A percentile compares a stretch with the other conserved stretches of the same genome.
phyloP scores from a whole-genome alignment of 345 rosid species.

The Gossypium mustelinum region DNA sequence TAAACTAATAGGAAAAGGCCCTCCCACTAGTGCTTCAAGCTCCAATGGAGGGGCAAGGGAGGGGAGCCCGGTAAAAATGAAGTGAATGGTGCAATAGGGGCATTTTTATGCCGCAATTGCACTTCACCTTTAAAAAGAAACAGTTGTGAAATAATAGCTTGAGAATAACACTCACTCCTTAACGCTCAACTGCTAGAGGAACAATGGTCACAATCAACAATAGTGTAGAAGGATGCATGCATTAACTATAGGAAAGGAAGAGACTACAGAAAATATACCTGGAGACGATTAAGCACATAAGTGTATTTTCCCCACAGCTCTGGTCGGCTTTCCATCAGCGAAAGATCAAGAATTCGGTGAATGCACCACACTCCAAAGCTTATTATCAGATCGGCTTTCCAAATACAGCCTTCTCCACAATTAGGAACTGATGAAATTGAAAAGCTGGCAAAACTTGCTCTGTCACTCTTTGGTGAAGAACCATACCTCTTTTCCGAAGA shows the following conservation, averaged over 20 bases:
- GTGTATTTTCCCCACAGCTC: conserved; percentile 99
- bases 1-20: background rate
- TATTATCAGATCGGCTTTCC: conserved; percentile 70
- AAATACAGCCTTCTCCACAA: conserved; percentile 92
- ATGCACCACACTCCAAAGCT: conserved; percentile 99
- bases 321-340: conserved; percentile 96
- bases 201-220: background rate
- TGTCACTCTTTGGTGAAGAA: conserved; percentile 27
- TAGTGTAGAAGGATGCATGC: background rate
- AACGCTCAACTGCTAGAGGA: background rate
- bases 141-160: background rate
- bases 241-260: background rate
- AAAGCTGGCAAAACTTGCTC: conserved; percentile 23
- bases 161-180: background rate
- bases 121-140: background rate
- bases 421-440: conserved; percentile 68
- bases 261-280: conserved; percentile 43
- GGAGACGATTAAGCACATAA: conserved; percentile 90
- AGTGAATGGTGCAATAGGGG: background rate
- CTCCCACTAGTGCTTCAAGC: conserved; percentile 21
- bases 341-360: conserved; percentile 81
- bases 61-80: background rate
- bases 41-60: background rate
- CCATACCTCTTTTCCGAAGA: conserved; percentile 32
- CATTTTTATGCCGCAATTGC: background rate